Percentiles rank a stretch among this genome's conserved stretches.
These are phyloP conservation scores for Wallemia mellicola DNA, from an alignment of 1,284 basidiomycete species.

Conservation along the genomic window DNA sequence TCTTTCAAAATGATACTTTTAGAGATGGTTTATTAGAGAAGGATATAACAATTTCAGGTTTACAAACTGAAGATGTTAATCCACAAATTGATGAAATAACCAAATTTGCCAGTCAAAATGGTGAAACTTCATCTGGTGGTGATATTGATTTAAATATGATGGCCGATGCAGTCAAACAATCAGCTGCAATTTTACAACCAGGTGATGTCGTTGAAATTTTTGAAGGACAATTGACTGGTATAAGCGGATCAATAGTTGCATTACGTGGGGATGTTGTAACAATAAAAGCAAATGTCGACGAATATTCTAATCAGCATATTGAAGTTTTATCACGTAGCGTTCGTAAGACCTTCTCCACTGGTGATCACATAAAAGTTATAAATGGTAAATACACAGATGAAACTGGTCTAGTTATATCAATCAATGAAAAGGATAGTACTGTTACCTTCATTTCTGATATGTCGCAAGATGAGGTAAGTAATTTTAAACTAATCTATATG, in stretches of 20 bases:
- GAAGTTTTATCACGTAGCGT: slow-evolving; percentile 71
- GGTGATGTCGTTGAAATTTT: slow-evolving; percentile 94
- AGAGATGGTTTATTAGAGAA: slow-evolving; percentile 87
- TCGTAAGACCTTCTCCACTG: slow-evolving; percentile 77
- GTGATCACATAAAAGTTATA: slow-evolving; percentile 97
- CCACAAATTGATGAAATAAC: slow-evolving; percentile 91
- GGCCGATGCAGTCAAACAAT: slow-evolving; percentile 58
- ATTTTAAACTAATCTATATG: background rate
- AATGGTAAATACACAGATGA: slow-evolving; percentile 78
- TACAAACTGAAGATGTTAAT: slow-evolving; percentile 67
- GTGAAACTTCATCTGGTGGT: slow-evolving; percentile 13
- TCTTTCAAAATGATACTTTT: slow-evolving; percentile 81
- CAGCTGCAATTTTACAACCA: slow-evolving; percentile 69
- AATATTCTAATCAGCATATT: slow-evolving; percentile 38
- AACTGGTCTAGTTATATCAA: slow-evolving; percentile 80
- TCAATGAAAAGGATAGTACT: slow-evolving; percentile 40
- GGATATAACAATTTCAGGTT: slow-evolving; percentile 54
- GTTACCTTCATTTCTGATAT: slow-evolving; percentile 95
- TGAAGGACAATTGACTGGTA: slow-evolving; percentile 80
- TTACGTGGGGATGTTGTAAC: slow-evolving; percentile 66
- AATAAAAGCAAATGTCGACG: slow-evolving; percentile 28
- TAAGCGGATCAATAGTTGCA: slow-evolving; percentile 69
- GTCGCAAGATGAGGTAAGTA: slow-evolving; percentile 55
- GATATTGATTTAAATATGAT: slow-evolving; percentile 48
- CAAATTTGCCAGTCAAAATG: slow-evolving; percentile 33